These are phyloP conservation scores for Suillus clintonianus DNA, from an alignment of 768 basidiomycete species.

Conservation along the genomic window DNA sequence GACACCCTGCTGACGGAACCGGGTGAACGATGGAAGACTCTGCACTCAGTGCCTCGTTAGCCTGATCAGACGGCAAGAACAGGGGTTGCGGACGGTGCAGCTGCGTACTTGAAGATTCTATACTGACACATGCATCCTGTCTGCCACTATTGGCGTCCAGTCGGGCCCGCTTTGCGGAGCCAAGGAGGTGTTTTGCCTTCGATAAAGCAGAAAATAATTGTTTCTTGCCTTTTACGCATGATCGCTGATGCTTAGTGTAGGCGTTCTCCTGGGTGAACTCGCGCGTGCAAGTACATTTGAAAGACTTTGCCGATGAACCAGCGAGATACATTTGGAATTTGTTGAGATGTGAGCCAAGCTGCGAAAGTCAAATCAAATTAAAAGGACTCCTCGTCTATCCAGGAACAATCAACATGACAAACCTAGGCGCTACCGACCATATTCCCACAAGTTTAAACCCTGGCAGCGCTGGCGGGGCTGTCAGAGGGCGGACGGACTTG, in stretches of 20 bases:
- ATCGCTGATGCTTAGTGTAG: background rate
- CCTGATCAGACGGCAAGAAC: too few relatives aligned
- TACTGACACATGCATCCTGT: background rate
- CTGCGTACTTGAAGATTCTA: too few relatives aligned
- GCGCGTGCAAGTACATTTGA: background rate
- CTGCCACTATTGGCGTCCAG: too few relatives aligned
- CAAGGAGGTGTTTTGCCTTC: too few relatives aligned
- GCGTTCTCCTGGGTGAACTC: background rate
- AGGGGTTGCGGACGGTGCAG: too few relatives aligned
- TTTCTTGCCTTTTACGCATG: too few relatives aligned
- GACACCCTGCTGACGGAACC: too few relatives aligned
- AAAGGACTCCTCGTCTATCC: background rate
- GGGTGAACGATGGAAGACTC: too few relatives aligned
- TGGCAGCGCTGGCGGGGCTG: background rate
- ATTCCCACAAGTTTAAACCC: background rate
- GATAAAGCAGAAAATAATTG: too few relatives aligned
- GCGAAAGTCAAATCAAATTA: background rate
- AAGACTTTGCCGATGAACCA: background rate
- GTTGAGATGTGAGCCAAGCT: background rate
- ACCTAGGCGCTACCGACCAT: background rate
- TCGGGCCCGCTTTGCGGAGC: too few relatives aligned
- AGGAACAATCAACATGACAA: background rate
- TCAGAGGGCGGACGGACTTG: background rate
- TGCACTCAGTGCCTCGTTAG: too few relatives aligned
- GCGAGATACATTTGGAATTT: background rate